Base-by-base conservation (phyloP, 352 stramenopile genomes). In the Globisporangium nagaii region DNA sequence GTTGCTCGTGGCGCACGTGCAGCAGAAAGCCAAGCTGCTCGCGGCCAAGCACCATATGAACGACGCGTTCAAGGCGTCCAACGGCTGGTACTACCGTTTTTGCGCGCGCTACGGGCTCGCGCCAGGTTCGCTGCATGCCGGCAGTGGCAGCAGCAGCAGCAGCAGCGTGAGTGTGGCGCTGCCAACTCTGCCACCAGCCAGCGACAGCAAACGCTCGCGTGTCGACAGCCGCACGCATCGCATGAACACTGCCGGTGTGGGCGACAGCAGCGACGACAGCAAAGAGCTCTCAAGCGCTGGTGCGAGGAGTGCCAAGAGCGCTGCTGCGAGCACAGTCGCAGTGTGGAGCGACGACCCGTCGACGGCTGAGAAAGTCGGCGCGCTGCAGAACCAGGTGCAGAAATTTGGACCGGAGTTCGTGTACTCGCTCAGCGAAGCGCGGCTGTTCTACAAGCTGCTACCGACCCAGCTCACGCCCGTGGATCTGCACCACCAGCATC, bases 81-180 rank as follows among this genome's bases (percentile, higher is more conserved):
- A 88, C 42, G 79, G 79, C 4, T 90, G 79, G 79, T 90, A 90
- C 58, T 87, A 88, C 47, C 77, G 79, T 47, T 90, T 90, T 55
- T 86, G 75, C 41, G 64, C 70, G 13, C 75, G 79, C n/a, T 88
- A 84, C 30, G 74, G 77, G 10, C 66, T 88, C 48, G 69, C 71
- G 3, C 65, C 66, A 2, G 60, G 66, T 3, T 67, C 68, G 8
- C 42, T 85, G 12, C 58, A 65, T 42, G 43, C 53, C n/a, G 37
- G 28, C 2, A 36, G 56, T 17, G 25, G 54, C 49, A 68, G 19
- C 22, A 30, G 9, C 17, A 30, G 40, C 17, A n/a, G 15, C n/a
- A 17, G 8, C 17, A 36, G 20, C 13, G 8, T 35, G 20, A 44
- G n/a, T n/a, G n/a, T n/a, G n/a, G n/a, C n/a, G n/a, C n/a, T n/a